Conservation (phyloP, 208 protist genomes). For the Naegleria gruberi region DNA sequence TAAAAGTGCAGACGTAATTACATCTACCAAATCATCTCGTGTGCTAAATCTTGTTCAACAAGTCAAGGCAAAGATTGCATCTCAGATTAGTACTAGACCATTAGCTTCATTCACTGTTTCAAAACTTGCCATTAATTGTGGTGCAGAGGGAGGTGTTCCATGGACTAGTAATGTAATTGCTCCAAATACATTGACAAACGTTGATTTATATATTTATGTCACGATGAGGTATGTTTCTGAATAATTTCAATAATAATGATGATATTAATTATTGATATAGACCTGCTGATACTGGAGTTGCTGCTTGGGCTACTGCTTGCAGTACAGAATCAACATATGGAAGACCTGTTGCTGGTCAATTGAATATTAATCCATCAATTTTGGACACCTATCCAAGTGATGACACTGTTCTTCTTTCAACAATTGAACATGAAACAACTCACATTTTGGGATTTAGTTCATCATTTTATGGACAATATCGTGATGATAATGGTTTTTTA, state of each 20-base stretch:
- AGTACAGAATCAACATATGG: not conserved
- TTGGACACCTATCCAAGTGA: not conserved
- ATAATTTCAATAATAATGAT: not conserved
- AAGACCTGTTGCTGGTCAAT: not conserved
- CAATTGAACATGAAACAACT: not conserved
- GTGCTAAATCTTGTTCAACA: not conserved
- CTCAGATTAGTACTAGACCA: not conserved
- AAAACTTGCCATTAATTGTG: not conserved
- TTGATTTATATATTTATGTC: not conserved
- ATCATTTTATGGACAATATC: not conserved
- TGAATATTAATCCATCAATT: not conserved
- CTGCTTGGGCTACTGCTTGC: not conserved
- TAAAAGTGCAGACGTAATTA: not conserved
- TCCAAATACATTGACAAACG: not conserved
- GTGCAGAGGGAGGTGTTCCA: not conserved
- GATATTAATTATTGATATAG: not conserved
- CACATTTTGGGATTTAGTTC: not conserved
- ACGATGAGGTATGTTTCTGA: not conserved
- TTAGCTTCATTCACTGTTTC: not conserved
- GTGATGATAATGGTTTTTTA: not conserved
- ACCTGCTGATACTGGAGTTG: not conserved
- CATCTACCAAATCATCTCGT: not conserved
- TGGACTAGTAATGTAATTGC: not conserved
- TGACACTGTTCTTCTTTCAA: not conserved
- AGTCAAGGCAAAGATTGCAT: not conserved